These are phyloP conservation scores for Pseudocercospora cruenta DNA, from an alignment of 2,329 filamentous ascomycete species.

Conservation along the genomic window DNA sequence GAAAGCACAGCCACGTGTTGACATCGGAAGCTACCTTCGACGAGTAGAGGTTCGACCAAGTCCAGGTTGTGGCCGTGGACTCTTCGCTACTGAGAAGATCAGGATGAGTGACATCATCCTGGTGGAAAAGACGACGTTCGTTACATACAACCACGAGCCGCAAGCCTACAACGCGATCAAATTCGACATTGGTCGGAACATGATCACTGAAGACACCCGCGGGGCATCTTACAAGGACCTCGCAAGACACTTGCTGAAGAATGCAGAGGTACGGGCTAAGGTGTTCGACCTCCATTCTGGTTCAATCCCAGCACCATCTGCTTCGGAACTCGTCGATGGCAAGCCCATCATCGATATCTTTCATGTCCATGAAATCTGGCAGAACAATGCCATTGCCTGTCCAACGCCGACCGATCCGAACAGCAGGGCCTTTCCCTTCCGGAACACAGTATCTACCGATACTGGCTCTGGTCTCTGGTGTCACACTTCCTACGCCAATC, in stretches of 20 bases:
- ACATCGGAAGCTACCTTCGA: slow-evolving; percentile 28
- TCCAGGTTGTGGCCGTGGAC: slow-evolving; percentile 43
- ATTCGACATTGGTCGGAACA: slow-evolving; percentile 15
- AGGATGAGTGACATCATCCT: slow-evolving; percentile 48
- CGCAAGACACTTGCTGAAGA: background rate
- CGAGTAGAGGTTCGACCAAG: slow-evolving; percentile 27
- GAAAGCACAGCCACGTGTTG: slow-evolving; percentile 15
- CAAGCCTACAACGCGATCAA: slow-evolving; percentile 15
- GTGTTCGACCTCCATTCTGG: slow-evolving; percentile 16
- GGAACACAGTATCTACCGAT: background rate
- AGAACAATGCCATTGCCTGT: slow-evolving; percentile 18
- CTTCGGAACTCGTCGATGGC: slow-evolving; percentile 9
- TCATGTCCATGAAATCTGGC: slow-evolving; percentile 21
- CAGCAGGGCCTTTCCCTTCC: slow-evolving; percentile 12
- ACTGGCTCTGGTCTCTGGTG: slow-evolving; percentile 17
- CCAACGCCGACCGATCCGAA: background rate
- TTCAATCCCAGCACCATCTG: background rate
- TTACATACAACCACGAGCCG: slow-evolving; percentile 8
- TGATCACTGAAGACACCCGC: slow-evolving; percentile 18
- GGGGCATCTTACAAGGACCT: slow-evolving; percentile 20
- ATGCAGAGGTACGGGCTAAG: slow-evolving; percentile 8
- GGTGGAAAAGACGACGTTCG: slow-evolving; percentile 33
- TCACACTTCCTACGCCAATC: slow-evolving; percentile 17
- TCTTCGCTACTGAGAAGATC: slow-evolving; percentile 48
- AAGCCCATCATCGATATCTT: slow-evolving; percentile 21